Evolutionary conservation across 2,329 filamentous ascomycete genomes (phyloP).

Genomic region (Fusarium virguliforme): DNA sequence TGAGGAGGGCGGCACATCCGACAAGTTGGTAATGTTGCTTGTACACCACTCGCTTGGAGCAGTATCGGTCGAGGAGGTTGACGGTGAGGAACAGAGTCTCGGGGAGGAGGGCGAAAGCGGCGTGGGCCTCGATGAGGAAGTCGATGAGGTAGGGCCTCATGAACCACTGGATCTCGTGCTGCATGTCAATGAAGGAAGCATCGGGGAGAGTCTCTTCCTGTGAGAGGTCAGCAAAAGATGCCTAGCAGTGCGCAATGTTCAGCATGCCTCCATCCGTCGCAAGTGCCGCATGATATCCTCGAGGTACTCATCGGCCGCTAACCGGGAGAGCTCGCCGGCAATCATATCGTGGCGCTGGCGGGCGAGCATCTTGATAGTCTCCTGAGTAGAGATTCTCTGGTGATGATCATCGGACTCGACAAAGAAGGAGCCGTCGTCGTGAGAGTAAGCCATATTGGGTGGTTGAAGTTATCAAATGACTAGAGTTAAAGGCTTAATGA

Average conservation of each 20-base stretch:
- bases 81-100: slow-evolving; percentile 97
- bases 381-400: slow-evolving; percentile 77
- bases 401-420: slow-evolving; percentile 69
- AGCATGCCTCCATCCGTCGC: slow-evolving; percentile 88
- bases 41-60: slow-evolving; percentile 97
- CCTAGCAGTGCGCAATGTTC: not conserved
- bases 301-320: slow-evolving; percentile 90
- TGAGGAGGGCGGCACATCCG: slow-evolving; percentile 87
- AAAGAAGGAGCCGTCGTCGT: slow-evolving; percentile 66
- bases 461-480: slow-evolving; percentile 24
- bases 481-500: slow-evolving; percentile 51
- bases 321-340: slow-evolving; percentile 87
- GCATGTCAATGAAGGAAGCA: slow-evolving; percentile 98
- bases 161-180: slow-evolving; percentile 99
- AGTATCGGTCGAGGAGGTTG: slow-evolving; percentile 97
- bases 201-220: slow-evolving; percentile 90
- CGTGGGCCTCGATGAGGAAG: slow-evolving; percentile 97
- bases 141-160: slow-evolving; percentile 99
- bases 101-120: slow-evolving; percentile 92
- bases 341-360: slow-evolving; percentile 90
- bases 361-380: slow-evolving; percentile 83
- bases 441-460: slow-evolving; percentile 65
- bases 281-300: slow-evolving; percentile 96
- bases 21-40: slow-evolving; percentile 99
- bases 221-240: slow-evolving; percentile 48